Conservation (phyloP, 495 filamentous ascomycete species). For the Aspergillus leporis region DNA sequence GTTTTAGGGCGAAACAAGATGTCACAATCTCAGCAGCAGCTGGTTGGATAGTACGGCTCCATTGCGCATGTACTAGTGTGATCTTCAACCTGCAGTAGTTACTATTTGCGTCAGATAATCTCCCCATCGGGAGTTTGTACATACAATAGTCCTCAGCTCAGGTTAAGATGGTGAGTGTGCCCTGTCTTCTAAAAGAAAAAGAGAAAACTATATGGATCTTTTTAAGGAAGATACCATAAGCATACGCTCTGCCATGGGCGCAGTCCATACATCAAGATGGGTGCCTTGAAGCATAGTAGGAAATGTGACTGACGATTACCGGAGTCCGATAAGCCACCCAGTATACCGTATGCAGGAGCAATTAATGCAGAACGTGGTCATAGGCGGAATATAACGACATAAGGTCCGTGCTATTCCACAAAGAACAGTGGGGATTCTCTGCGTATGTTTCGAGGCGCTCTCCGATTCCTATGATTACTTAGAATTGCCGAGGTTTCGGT, state of each 20-base stretch:
- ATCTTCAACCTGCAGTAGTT: background rate
- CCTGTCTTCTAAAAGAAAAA: too few species aligned
- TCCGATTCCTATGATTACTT: too few species aligned
- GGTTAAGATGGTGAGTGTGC: background rate
- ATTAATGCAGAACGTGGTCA: background rate
- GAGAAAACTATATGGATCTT: too few species aligned
- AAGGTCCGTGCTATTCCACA: background rate
- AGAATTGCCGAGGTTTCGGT: too few species aligned
- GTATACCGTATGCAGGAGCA: background rate
- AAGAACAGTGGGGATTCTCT: too few species aligned
- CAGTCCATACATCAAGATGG: too few species aligned
- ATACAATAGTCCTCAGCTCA: background rate
- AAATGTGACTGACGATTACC: background rate
- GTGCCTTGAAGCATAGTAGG: background rate
- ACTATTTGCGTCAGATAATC: background rate
- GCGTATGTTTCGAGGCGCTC: too few species aligned
- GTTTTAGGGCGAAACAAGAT: background rate
- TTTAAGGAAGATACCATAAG: too few species aligned
- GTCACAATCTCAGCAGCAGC: background rate
- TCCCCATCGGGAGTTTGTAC: too few species aligned
- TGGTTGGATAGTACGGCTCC: background rate
- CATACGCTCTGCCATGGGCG: too few species aligned
- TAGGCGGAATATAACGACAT: background rate
- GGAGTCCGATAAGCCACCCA: background rate
- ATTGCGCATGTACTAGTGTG: background rate